Base-by-base conservation (phyloP, 148 eudicot species). In the Diospyros lotus region DNA sequence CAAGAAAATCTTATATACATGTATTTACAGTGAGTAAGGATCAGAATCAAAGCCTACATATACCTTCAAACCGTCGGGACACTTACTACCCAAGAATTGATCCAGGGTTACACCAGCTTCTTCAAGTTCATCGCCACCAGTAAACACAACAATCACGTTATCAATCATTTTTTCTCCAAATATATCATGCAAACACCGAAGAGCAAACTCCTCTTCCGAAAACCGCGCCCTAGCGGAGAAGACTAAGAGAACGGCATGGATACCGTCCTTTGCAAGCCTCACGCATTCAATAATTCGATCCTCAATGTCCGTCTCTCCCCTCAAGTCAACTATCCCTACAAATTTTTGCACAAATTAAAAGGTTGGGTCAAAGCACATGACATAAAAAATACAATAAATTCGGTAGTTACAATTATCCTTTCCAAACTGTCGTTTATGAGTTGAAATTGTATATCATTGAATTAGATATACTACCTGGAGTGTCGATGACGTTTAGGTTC, bases 101-200 rank as follows among this genome's bases (percentile, higher is more conserved):
- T 91, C 90, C 53, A 93, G 75, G 39, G 88, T 87, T 77, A 85
- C 88, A 43, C 79, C 95, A 81, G 80, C 73, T 64, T 89, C 92
- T 77, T 91, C 97, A 66, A 91, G 88, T 39, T 83, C 94, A 85
- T 93, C 98, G 64, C 94, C 90, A 38, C 87, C 93, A 43, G 98
- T 91, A 77, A 91, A 93, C 48, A 91, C 87, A 13, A 93, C 87
- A 75, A 93, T 88, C 93, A 89, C 86, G 78, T 93, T 89, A 59
- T 91, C 91, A 71, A 74, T 73, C 68, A 93, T 86, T 67, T 87
- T 91, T 51, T 83, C 79, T 44, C 96, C 98, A 82, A 93, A 93
- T 51, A 93, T 72, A n/a, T 79, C 78, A 64, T 79, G 83, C 84
- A 93, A 68, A 82, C 85, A 87, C 55, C 78, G 64, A 46, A 93